These are phyloP conservation scores for Pseudotulostoma volvatum DNA, from an alignment of 495 filamentous ascomycete species.

Conservation along the genomic window DNA sequence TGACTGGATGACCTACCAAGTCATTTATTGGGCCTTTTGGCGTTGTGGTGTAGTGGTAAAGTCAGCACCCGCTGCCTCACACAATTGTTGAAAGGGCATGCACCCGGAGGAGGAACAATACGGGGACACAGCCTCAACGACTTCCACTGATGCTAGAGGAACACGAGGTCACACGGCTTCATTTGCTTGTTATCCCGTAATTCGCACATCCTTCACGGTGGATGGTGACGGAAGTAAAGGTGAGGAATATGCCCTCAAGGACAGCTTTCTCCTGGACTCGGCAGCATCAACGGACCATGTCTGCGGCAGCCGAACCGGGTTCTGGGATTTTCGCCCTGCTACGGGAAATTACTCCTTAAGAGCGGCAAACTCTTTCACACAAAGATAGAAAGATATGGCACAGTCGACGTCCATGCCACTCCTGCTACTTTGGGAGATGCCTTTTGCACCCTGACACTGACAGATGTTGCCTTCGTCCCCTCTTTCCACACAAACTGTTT, in stretches of 20 bases:
- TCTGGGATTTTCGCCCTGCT: neutral
- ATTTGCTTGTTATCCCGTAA: too few relatives aligned
- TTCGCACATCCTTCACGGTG: too few relatives aligned
- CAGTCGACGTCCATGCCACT: neutral
- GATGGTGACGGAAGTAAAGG: neutral
- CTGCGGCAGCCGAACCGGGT: neutral
- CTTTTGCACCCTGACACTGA: neutral
- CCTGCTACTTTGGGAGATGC: neutral
- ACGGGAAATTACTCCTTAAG: neutral
- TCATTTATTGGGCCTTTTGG: too few relatives aligned
- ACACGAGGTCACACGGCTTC: too few relatives aligned
- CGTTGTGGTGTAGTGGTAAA: too few relatives aligned
- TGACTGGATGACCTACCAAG: too few relatives aligned
- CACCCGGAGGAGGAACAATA: too few relatives aligned
- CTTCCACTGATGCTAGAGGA: too few relatives aligned
- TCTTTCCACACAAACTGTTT: neutral
- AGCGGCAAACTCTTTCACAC: neutral
- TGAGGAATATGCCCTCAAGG: neutral
- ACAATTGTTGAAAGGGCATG: too few relatives aligned
- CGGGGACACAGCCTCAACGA: too few relatives aligned
- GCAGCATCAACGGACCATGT: neutral
- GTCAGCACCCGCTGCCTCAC: too few relatives aligned
- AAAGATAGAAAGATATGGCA: neutral
- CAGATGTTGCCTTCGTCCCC: neutral
- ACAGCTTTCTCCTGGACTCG: neutral